Evolutionary conservation across 306 rosid species (phyloP), one percentile per base, ranked within the genome.

Genomic region (Canavalia ensiformis): DNA sequence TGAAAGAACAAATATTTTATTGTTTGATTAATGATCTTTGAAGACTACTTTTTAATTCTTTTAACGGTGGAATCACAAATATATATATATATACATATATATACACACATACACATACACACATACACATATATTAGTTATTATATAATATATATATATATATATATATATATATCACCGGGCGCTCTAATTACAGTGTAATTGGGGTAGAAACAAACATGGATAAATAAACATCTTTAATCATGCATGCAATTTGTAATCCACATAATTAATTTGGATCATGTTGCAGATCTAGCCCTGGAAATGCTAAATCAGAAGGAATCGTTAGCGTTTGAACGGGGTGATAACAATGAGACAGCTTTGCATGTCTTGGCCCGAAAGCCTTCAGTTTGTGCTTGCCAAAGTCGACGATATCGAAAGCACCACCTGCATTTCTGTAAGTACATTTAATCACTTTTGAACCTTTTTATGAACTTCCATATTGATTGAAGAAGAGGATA

Each of bases 311-410:
- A 42, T 28, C 1, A 57, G 47, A 67, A 49, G 4, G 59, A 41
- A 10, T 4, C 9, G 5, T 9, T 87, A 29, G 90, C 90, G 13
- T 59, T 74, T 2, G 64, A 59, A 11, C 55, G 82, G 25, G 76
- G 5, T 49, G 57, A 2, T 2, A 13, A 37, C 8, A 0, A 4
- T 1, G 76, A 84, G 76, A 84, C 88, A 1, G 84, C 55, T 8
- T 81, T 87, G 66, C 88, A 87, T 39, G 29, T 84, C 34, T 71
- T 87, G 84, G 87, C 90, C 44, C 66, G 85, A 29, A 86, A 80
- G 76, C 39, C 62, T 56, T 69, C 57, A 4, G 5, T 1, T 59
- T 74, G 82, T 8, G 30, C 18, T 11, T 82, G 79, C 65, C 57
- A 44, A 63, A 55, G 75, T 70, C 63, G 0, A 12, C n/a, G 39